phyloP scores from a whole-genome alignment of 2,329 filamentous ascomycete species.

The Onygena corvina region DNA sequence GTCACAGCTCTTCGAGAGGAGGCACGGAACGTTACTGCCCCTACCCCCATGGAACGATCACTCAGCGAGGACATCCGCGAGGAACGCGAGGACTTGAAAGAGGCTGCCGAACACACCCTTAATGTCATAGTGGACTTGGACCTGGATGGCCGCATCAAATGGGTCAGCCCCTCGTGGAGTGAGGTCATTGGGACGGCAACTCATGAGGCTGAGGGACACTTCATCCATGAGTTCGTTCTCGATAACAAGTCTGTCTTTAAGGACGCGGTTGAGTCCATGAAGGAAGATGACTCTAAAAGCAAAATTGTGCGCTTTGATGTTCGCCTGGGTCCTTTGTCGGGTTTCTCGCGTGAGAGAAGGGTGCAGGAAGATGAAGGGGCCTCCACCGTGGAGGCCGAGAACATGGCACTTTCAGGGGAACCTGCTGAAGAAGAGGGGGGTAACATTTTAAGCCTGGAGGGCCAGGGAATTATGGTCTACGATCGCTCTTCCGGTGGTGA shows the following conservation, averaged over 20 bases:
- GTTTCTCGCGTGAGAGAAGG: slow-evolving; percentile 36
- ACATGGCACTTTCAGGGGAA: slow-evolving; percentile 26
- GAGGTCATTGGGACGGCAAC: slow-evolving; percentile 76
- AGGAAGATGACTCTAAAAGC: slow-evolving; percentile 83
- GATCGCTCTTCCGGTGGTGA: slow-evolving; percentile 74
- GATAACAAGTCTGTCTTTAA: slow-evolving; percentile 70
- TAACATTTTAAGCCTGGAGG: slow-evolving; percentile 67
- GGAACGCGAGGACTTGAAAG: slow-evolving; percentile 83
- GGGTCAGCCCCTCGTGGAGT: slow-evolving; percentile 92
- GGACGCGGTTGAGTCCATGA: slow-evolving; percentile 76
- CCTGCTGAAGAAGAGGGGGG: slow-evolving; percentile 28
- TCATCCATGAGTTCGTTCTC: slow-evolving; percentile 68
- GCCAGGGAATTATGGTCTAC: slow-evolving; percentile 96
- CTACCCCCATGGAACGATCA: slow-evolving; percentile 44
- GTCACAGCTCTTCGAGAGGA: slow-evolving; percentile 36
- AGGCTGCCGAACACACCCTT: slow-evolving; percentile 89
- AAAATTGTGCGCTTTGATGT: slow-evolving; percentile 76
- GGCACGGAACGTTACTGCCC: slow-evolving; percentile 25
- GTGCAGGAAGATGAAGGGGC: slow-evolving; percentile 11
- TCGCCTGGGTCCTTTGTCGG: slow-evolving; percentile 56
- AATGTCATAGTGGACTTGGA: slow-evolving; percentile 94
- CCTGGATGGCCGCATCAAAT: slow-evolving; percentile 78
- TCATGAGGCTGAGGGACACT: slow-evolving; percentile 59
- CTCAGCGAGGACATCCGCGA: slow-evolving; percentile 84
- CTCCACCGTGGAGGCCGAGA: slow-evolving; percentile 16